A percentile compares a stretch with the other conserved stretches of the same genome.
phyloP scores from a whole-genome alignment of 495 filamentous ascomycete genomes.

The Xylaria grammica region DNA sequence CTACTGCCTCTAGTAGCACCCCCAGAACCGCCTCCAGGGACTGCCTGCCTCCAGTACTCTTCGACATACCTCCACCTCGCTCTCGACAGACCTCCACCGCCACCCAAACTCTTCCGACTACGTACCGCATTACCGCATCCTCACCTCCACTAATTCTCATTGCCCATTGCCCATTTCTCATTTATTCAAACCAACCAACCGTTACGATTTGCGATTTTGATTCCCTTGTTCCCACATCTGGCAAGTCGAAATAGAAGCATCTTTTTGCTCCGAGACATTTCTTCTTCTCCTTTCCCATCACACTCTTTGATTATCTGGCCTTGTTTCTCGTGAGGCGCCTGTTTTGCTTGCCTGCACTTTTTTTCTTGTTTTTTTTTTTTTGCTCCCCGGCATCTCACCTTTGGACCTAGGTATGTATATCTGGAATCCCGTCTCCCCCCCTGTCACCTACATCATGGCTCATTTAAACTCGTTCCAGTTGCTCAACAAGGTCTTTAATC shows the following conservation, averaged over 20 bases:
- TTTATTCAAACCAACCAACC: not conserved
- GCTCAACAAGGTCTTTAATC: constrained; percentile 4
- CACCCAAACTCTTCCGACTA: not conserved
- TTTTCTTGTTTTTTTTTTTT: too few relatives aligned
- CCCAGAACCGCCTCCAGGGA: too few relatives aligned
- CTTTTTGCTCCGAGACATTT: constrained; percentile 11
- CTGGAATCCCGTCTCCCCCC: not conserved
- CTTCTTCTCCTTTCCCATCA: not conserved
- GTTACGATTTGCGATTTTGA: not conserved
- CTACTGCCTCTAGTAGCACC: too few relatives aligned
- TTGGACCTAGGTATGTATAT: constrained; percentile 14
- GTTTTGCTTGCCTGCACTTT: constrained; percentile 15
- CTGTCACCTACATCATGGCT: not conserved
- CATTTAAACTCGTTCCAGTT: not conserved
- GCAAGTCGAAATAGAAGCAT: not conserved
- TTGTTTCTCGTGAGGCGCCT: constrained; percentile 11
- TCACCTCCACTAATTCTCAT: too few relatives aligned
- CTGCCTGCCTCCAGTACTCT: too few relatives aligned
- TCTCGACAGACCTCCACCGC: not conserved
- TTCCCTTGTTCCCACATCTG: not conserved
- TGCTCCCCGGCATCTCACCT: not conserved
- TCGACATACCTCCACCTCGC: constrained; percentile 6
- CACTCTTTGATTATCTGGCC: constrained; percentile 6
- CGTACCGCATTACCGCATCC: too few relatives aligned
- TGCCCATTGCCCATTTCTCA: not conserved